phyloP scores from a whole-genome alignment of 2,329 filamentous ascomycete species.

The Cladosporium sp. region DNA sequence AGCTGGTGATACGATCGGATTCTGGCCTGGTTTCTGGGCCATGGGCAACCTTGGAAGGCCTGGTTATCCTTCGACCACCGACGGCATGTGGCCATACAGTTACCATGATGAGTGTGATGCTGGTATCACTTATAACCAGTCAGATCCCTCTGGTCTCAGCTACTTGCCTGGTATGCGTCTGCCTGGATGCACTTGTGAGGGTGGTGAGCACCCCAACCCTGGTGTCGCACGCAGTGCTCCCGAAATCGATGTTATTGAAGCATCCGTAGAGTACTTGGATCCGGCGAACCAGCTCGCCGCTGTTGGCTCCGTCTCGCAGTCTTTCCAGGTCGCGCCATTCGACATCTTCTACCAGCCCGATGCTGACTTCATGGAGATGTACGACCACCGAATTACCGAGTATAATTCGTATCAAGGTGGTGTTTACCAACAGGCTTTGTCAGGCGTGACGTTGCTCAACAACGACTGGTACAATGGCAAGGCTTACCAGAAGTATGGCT shows the following conservation, averaged over 20 bases:
- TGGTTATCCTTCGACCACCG: slow-evolving; percentile 49
- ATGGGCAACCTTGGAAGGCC: slow-evolving; percentile 53
- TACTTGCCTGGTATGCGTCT: slow-evolving; percentile 43
- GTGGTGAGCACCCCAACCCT: slow-evolving; percentile 45
- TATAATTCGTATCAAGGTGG: slow-evolving; percentile 53
- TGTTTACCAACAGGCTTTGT: slow-evolving; percentile 54
- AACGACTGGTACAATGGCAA: slow-evolving; percentile 53
- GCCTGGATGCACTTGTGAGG: slow-evolving; percentile 42
- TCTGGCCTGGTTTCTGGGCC: slow-evolving; percentile 53
- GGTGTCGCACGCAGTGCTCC: slow-evolving; percentile 46
- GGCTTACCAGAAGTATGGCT: slow-evolving; percentile 53
- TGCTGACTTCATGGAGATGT: slow-evolving; percentile 49
- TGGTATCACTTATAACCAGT: slow-evolving; percentile 49
- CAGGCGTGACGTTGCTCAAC: slow-evolving; percentile 52
- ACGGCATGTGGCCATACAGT: slow-evolving; percentile 54
- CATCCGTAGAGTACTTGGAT: slow-evolving; percentile 32
- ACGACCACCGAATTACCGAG: slow-evolving; percentile 43
- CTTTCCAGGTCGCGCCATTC: slow-evolving; percentile 48
- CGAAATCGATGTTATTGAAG: slow-evolving; percentile 48
- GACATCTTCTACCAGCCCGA: slow-evolving; percentile 51
- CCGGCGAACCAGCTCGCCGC: slow-evolving; percentile 35
- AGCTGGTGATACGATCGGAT: slow-evolving; percentile 44
- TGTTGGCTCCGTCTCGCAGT: slow-evolving; percentile 45
- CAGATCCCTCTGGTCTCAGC: slow-evolving; percentile 40
- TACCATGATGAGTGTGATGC: slow-evolving; percentile 46